phyloP scores from a whole-genome alignment of 2,329 filamentous ascomycete species.

The Diaporthe ilicicola region DNA sequence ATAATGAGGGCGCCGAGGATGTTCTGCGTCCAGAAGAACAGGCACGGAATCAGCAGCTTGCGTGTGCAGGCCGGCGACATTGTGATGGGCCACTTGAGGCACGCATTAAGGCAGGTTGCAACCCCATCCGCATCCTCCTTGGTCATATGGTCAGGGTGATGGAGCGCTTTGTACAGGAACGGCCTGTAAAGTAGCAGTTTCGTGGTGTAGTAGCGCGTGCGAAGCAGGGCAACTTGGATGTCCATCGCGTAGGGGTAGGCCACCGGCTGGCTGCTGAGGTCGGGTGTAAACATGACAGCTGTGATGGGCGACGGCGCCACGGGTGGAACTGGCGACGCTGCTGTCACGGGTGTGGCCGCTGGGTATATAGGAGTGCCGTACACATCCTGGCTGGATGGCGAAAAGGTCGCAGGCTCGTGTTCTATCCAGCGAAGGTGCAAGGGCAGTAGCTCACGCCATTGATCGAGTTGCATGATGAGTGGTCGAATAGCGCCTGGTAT shows the following conservation, averaged over 20 bases:
- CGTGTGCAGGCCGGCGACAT: constrained; percentile 64
- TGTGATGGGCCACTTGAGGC: constrained; percentile 67
- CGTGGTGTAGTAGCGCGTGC: constrained; percentile 66
- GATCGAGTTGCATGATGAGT: constrained; percentile 61
- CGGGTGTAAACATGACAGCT: constrained; percentile 54
- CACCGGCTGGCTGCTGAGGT: constrained; percentile 52
- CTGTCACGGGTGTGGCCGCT: constrained; percentile 34
- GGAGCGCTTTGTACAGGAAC: constrained; percentile 67
- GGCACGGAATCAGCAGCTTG: constrained; percentile 66
- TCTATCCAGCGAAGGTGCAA: constrained; percentile 65
- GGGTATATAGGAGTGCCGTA: constrained; percentile 37
- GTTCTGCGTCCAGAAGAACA: constrained; percentile 71
- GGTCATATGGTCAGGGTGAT: constrained; percentile 62
- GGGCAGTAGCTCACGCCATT: constrained; percentile 66
- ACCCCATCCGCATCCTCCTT: constrained; percentile 62
- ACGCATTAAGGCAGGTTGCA: constrained; percentile 64
- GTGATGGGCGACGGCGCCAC: neutral
- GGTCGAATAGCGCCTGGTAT: constrained; percentile 55
- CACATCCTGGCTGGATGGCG: constrained; percentile 35
- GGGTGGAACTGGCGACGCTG: constrained; percentile 32
- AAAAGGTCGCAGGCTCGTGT: constrained; percentile 54
- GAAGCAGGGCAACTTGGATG: constrained; percentile 63
- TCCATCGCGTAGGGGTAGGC: constrained; percentile 62
- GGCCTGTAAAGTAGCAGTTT: constrained; percentile 66
- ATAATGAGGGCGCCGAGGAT: constrained; percentile 66